A percentile compares a stretch with the other conserved stretches of the same genome.
These are phyloP conservation scores for Poa pratensis DNA, from an alignment of 176 grass and related monocot genomes.

Conservation along the genomic window DNA sequence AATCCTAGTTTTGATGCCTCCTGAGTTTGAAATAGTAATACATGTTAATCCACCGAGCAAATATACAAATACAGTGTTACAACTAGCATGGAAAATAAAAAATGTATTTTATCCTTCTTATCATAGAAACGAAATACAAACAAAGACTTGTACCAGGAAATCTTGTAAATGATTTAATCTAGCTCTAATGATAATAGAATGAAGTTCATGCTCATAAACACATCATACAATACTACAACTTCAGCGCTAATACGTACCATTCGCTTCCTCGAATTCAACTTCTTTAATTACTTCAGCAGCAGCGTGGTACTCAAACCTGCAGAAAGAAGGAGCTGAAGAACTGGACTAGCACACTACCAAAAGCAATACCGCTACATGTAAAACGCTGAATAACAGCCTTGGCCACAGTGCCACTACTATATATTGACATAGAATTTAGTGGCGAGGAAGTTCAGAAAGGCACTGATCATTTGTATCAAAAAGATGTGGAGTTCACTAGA, in stretches of 20 bases:
- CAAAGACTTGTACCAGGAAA: not conserved
- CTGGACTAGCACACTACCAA: not conserved
- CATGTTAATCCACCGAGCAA: constrained; percentile 7
- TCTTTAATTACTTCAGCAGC: constrained; percentile 82
- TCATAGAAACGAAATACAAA: not conserved
- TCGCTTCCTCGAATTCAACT: constrained; percentile 80
- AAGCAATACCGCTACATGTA: not conserved
- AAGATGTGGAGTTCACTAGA: constrained; percentile 6
- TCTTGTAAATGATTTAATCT: not conserved
- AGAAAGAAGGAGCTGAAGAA: constrained; percentile 10
- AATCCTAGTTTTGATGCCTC: constrained; percentile 75
- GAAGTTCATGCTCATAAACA: not conserved
- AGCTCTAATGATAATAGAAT: not conserved
- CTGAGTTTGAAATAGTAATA: constrained; percentile 46
- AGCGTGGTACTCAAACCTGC: constrained; percentile 92
- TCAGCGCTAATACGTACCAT: constrained; percentile 56
- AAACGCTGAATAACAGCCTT: not conserved
- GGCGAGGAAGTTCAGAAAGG: not conserved
- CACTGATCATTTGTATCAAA: constrained; percentile 8
- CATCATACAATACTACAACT: not conserved
- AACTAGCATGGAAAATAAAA: not conserved
- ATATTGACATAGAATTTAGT: not conserved
- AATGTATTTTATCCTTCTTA: not conserved
- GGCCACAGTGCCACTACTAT: not conserved
- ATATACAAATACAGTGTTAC: not conserved